Evolutionary conservation across 345 rosid species (phyloP).

Genomic region (Eucalyptus guilfoylei): DNA sequence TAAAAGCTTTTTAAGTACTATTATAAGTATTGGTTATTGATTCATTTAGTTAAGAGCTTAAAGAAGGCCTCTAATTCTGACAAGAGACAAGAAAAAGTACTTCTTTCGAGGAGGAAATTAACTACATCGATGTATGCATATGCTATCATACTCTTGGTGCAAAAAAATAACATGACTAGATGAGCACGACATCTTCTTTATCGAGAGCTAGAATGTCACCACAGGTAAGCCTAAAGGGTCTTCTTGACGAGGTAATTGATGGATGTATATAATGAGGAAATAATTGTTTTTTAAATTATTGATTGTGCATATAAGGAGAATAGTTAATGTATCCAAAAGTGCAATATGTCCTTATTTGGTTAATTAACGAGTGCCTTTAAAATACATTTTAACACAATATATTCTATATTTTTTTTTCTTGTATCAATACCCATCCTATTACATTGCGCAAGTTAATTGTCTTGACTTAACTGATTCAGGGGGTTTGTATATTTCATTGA

Average conservation of each 20-base stretch:
- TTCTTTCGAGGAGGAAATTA: background rate
- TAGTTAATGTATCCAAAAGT: background rate
- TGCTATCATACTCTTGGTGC: background rate
- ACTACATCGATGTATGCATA: background rate
- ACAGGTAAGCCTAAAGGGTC: background rate
- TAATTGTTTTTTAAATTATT: background rate
- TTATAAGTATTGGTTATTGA: background rate
- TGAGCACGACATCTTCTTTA: background rate
- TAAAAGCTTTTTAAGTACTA: background rate
- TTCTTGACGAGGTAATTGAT: background rate
- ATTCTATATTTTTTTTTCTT: background rate
- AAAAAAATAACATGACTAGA: background rate
- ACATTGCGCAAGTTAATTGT: background rate
- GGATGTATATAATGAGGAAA: background rate
- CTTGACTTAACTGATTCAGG: rapidly evolving
- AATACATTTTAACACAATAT: background rate
- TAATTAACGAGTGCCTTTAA: no score
- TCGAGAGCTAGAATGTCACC: background rate
- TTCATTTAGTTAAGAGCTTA: background rate
- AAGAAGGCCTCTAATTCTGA: background rate
- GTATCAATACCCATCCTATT: background rate
- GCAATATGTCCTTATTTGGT: background rate
- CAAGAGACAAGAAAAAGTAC: background rate
- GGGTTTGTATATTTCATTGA: background rate
- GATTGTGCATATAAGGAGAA: background rate